These are phyloP conservation scores for Talaromyces sp. DNA, from an alignment of 2,329 filamentous ascomycete genomes.

Conservation along the genomic window DNA sequence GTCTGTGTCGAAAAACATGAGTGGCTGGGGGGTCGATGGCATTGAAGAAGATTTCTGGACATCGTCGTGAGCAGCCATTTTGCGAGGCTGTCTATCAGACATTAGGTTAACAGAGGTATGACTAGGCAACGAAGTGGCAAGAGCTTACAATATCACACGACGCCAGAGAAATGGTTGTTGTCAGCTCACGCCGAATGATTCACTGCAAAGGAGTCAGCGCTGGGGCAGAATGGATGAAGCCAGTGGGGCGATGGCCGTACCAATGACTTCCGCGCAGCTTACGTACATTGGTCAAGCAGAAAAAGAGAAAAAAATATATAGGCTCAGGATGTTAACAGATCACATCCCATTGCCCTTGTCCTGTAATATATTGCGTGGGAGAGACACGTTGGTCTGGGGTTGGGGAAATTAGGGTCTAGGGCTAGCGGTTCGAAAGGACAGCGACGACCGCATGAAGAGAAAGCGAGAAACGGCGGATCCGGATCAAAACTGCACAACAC, in stretches of 20 bases:
- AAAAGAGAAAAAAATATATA: not conserved
- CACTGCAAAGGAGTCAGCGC: not conserved
- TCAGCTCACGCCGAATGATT: not conserved
- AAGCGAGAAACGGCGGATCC: not conserved
- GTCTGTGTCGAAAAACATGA: constrained; percentile 10
- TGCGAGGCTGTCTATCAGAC: not conserved
- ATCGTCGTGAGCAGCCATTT: constrained; percentile 10
- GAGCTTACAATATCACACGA: not conserved
- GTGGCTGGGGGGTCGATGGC: constrained; percentile 10
- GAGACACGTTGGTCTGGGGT: not conserved
- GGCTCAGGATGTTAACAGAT: not conserved
- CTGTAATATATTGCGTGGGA: not conserved
- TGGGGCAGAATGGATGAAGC: not conserved
- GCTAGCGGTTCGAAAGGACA: constrained; percentile 3
- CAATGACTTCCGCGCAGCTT: not conserved
- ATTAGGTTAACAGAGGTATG: not conserved
- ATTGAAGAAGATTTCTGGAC: constrained; percentile 9
- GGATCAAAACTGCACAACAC: not conserved
- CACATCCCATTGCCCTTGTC: not conserved
- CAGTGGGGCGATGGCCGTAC: not conserved
- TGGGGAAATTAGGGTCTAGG: constrained; percentile 10
- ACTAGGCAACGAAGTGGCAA: not conserved
- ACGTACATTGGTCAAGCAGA: not conserved
- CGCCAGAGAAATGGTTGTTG: not conserved
- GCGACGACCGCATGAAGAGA: constrained; percentile 1